A percentile compares a stretch with the other conserved stretches of the same genome.
Conservation (phyloP, 768 basidiomycete species). For the Lentinula detonsa region DNA sequence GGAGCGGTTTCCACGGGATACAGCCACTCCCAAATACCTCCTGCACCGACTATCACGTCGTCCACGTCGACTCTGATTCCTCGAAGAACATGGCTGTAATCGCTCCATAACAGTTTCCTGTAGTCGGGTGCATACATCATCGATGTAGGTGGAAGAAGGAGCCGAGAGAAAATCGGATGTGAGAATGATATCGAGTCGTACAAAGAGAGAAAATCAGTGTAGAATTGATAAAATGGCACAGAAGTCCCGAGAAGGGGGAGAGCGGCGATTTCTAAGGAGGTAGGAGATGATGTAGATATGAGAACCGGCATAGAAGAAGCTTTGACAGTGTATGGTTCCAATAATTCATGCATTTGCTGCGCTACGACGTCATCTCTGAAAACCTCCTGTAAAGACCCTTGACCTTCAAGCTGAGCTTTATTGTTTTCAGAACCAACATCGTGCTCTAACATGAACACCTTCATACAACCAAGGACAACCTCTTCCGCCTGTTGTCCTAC, state of each 20-base stretch:
- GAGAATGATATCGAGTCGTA: slow-evolving; percentile 90
- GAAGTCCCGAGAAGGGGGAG: slow-evolving; percentile 51
- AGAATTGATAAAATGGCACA: slow-evolving; percentile 90
- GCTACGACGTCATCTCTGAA: slow-evolving; percentile 72
- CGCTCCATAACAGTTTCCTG: slow-evolving; percentile 78
- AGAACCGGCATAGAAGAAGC: slow-evolving; percentile 13
- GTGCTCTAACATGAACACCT: slow-evolving; percentile 94
- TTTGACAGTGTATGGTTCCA: slow-evolving; percentile 47
- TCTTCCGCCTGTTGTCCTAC: slow-evolving; percentile 42
- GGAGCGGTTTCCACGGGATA: slow-evolving; percentile 10
- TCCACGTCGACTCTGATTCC: slow-evolving; percentile 48
- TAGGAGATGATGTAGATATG: slow-evolving; percentile 4
- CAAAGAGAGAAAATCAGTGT: slow-evolving; percentile 84
- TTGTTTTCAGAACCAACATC: slow-evolving; percentile 29
- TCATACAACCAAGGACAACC: slow-evolving; percentile 77
- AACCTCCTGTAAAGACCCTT: slow-evolving; percentile 47
- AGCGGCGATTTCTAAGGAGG: slow-evolving; percentile 48
- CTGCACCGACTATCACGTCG: slow-evolving; percentile 37
- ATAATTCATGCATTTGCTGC: slow-evolving; percentile 49
- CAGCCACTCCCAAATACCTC: slow-evolving; percentile 54
- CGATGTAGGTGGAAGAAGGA: slow-evolving; percentile 72
- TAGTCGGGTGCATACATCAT: slow-evolving; percentile 44
- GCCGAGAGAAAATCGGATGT: slow-evolving; percentile 64
- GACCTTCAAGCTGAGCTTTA: slow-evolving; percentile 38
- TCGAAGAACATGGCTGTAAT: slow-evolving; percentile 61